Evolutionary conservation across 352 stramenopile genomes (phyloP), one percentile per base, ranked within the genome.

Genomic region (Phytophthora capsici): DNA sequence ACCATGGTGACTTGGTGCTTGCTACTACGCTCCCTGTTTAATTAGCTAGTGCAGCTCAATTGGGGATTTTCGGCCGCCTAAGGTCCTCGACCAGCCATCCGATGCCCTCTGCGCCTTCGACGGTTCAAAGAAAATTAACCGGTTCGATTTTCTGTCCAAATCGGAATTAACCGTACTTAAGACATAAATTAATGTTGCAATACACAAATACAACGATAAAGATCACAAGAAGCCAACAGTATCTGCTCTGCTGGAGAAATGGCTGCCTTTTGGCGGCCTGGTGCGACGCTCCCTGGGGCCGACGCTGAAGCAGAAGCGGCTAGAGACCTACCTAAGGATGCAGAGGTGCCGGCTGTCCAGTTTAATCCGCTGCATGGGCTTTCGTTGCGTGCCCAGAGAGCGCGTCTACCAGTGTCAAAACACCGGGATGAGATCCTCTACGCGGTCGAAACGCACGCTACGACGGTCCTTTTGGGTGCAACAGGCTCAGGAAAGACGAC

Each of bases 401-500:
- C 86, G 55, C 75, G 58, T 16, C 76, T 98, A 38, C 94, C 94
- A 13, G 97, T 98, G 58, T 82, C 87, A 37, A 86, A 85, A 43
- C 91, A 98, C 63, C 86, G 89, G 25, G 64, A 84, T 6, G 88
- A 97, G 74, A 89, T 99, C 57, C 75, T 99, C 0, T 97, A 95
- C 55, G 80, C 86, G 6, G 73, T 99, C 46, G 93, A 98, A 65
- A 84, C 71, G 4, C 82, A 96, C 72, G 75, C 78, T 2, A 94
- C 96, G 30, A 80, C 97, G 30, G 88, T 98, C 28, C 80, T 99
- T 48, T 88, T 98, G 12, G 95, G 95, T 25, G 94, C 95, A 38
- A 98, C 94, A 4, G 94, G 93, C 43, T 95, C 77, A 17, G 96
- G 94, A 37, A 99, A 99, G 70, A 94, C 78, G 3, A 99, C 96